Conservation (phyloP, 306 rosid genomes). For the Lathyrus aphaca region DNA sequence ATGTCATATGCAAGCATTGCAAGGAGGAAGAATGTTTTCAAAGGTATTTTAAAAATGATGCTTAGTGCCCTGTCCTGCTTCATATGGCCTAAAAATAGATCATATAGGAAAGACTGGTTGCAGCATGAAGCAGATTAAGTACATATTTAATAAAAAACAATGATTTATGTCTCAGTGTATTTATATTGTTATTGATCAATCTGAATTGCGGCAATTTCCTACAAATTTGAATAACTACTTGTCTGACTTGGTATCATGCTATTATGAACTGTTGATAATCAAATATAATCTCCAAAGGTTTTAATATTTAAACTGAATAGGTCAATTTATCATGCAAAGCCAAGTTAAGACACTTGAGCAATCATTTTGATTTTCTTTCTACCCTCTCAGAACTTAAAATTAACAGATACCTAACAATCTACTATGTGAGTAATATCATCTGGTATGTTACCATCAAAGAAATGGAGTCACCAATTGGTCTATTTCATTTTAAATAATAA, state of each 20-base stretch:
- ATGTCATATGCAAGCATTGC: slow-evolving; percentile 53
- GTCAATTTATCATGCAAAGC: neutral
- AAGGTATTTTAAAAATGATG: slow-evolving; percentile 51
- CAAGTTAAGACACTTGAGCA: neutral
- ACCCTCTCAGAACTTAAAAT: neutral
- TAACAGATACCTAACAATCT: neutral
- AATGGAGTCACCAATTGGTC: slow-evolving; percentile 4
- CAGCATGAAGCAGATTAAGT: slow-evolving; percentile 29
- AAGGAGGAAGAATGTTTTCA: slow-evolving; percentile 57
- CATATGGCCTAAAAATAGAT: slow-evolving; percentile 8
- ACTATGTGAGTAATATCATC: neutral
- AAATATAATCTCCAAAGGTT: neutral
- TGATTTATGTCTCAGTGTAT: neutral
- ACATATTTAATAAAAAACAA: slow-evolving; percentile 8
- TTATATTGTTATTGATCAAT: slow-evolving; percentile 12
- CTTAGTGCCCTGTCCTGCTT: slow-evolving; percentile 28
- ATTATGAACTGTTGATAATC: neutral
- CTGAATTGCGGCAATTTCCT: neutral
- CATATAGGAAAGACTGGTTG: slow-evolving; percentile 17
- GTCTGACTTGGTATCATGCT: slow-evolving; percentile 5
- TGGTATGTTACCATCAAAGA: slow-evolving; percentile 9
- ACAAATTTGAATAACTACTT: neutral
- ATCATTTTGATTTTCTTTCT: neutral
- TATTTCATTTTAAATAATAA: neutral
- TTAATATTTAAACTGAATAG: neutral